Evolutionary conservation across 148 eudicot species (phyloP).

Genomic region (Heliamphora exappendiculata): DNA sequence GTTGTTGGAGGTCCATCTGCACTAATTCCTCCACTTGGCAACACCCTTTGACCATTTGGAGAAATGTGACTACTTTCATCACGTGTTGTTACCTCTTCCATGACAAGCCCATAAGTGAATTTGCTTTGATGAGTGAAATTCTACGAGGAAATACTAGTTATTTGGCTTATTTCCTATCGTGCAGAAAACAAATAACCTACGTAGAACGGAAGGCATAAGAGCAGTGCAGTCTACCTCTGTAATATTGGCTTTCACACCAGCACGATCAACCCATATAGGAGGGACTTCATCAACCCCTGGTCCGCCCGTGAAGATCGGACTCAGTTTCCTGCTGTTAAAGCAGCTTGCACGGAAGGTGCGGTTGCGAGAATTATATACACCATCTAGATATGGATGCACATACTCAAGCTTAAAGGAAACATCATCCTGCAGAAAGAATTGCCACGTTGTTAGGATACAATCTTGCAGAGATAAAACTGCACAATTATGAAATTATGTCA

Average conservation of each 20-base stretch:
- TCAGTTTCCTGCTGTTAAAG: conserved; percentile 90
- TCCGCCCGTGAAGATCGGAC: conserved; percentile 96
- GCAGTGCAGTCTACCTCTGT: conserved; percentile 55
- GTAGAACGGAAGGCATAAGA: not conserved
- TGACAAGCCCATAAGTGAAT: conserved; percentile 88
- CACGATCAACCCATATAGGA: conserved; percentile 92
- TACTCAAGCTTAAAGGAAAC: conserved; percentile 90
- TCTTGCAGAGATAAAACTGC: not conserved
- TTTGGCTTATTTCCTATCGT: not conserved
- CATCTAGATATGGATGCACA: conserved; percentile 91
- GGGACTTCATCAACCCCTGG: conserved; percentile 97
- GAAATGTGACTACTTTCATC: conserved; percentile 82
- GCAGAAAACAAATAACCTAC: not conserved
- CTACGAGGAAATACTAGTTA: conserved; percentile 29
- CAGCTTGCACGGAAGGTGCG: conserved; percentile 70
- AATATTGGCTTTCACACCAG: conserved; percentile 77
- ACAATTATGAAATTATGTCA: not conserved
- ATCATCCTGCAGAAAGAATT: conserved; percentile 62
- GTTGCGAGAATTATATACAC: conserved; percentile 64
- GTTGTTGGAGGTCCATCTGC: conserved; percentile 99
- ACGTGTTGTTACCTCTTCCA: conserved; percentile 88
- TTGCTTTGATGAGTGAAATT: conserved; percentile 89
- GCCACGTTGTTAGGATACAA: conserved; percentile 1
- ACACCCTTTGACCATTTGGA: conserved; percentile 75
- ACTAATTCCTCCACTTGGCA: conserved; percentile 88